Evolutionary conservation across 140 eudicot species (phyloP).

Genomic region (Ambrosia hybrid): DNA sequence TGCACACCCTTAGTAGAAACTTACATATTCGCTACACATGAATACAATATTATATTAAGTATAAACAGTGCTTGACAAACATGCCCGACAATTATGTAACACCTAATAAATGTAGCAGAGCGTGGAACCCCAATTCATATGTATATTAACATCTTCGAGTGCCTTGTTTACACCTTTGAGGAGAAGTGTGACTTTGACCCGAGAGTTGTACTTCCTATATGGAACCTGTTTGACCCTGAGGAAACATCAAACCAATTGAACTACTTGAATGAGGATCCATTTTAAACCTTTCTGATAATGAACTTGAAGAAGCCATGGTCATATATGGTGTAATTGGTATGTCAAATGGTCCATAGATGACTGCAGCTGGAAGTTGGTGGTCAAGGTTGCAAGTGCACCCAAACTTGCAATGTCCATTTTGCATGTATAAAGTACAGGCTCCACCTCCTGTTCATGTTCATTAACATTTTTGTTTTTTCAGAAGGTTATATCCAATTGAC

Average conservation of each 20-base stretch:
- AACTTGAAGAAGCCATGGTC: too few relatives aligned
- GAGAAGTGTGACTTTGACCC: slow-evolving; percentile 40
- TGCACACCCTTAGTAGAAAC: slow-evolving; percentile 34
- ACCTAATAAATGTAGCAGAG: slow-evolving; percentile 28
- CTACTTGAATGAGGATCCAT: slow-evolving; percentile 45
- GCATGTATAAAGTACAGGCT: too few relatives aligned
- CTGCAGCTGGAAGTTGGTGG: too few relatives aligned
- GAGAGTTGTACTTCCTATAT: slow-evolving; percentile 37
- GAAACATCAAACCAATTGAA: slow-evolving; percentile 36
- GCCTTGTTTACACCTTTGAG: slow-evolving; percentile 46
- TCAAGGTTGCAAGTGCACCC: too few relatives aligned
- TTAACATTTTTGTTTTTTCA: too few relatives aligned
- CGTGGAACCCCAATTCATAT: slow-evolving; percentile 23
- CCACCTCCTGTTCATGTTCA: too few relatives aligned
- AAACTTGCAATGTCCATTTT: too few relatives aligned
- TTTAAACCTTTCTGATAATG: too few relatives aligned
- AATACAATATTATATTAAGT: slow-evolving; percentile 16
- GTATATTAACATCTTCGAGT: slow-evolving; percentile 27
- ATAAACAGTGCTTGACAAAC: slow-evolving; percentile 25
- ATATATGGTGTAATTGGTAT: too few relatives aligned
- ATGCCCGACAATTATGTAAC: slow-evolving; percentile 14
- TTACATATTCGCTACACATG: slow-evolving; percentile 37
- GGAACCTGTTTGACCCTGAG: slow-evolving; percentile 37
- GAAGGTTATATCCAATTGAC: too few relatives aligned
- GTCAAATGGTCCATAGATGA: too few relatives aligned